These are phyloP conservation scores for Starmera dryadoides DNA, from an alignment of 805 yeast genomes.

Conservation along the genomic window DNA sequence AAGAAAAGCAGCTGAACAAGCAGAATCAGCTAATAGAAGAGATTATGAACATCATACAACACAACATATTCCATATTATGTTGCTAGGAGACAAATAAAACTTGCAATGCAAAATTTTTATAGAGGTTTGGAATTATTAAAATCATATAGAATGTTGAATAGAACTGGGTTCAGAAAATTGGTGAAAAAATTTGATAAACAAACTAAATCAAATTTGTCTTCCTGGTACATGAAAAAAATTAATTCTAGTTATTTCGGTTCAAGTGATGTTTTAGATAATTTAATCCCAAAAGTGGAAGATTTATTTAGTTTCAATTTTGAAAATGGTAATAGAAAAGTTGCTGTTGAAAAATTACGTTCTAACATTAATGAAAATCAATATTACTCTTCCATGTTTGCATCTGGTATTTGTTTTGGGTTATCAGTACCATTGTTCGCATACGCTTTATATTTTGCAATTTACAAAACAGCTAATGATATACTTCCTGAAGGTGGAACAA, in stretches of 20 bases:
- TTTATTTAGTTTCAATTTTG: conserved; percentile 57
- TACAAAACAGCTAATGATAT: conserved; percentile 30
- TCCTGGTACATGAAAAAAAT: conserved; percentile 49
- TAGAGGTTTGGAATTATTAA: conserved; percentile 61
- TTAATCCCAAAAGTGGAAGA: conserved; percentile 59
- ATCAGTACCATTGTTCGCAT: conserved; percentile 58
- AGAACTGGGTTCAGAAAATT: conserved; percentile 86
- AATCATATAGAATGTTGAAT: conserved; percentile 68
- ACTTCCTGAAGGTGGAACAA: conserved; percentile 47
- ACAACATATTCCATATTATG: conserved; percentile 47
- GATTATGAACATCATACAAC: conserved; percentile 38
- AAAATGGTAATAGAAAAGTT: conserved; percentile 60
- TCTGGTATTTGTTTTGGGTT: conserved; percentile 69
- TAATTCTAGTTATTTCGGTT: conserved; percentile 48
- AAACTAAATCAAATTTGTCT: conserved; percentile 38
- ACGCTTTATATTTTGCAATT: conserved; percentile 50
- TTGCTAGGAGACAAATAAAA: conserved; percentile 62
- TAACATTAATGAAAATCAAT: conserved; percentile 27
- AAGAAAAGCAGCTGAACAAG: conserved; percentile 9
- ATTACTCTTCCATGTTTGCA: conserved; percentile 38
- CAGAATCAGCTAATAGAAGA: conserved; percentile 27
- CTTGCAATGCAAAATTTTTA: conserved; percentile 67
- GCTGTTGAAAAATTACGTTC: conserved; percentile 63
- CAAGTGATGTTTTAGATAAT: conserved; percentile 62
- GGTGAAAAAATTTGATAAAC: conserved; percentile 85